Evolutionary conservation across 805 yeast species (phyloP), one percentile per base, ranked within the genome.

Genomic region (Tetrapisispora iriomotensis): DNA sequence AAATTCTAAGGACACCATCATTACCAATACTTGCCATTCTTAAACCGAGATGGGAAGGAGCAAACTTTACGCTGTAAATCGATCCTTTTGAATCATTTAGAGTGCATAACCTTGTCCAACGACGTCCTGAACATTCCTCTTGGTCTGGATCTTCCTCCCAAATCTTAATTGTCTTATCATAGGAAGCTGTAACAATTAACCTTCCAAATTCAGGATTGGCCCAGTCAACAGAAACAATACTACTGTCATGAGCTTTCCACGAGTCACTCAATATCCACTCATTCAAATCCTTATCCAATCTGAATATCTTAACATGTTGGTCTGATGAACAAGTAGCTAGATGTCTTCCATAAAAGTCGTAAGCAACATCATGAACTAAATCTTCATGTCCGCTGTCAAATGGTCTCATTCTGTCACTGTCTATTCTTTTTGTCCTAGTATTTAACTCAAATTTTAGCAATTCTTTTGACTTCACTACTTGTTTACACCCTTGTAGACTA

Each of bases 321-420:
- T 92, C 98, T 0, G 94, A 84, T 4, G 96, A 85, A 43, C 94
- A 88, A 0, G 96, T 90, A 2, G 97, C 98, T 41, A 92, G 68
- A 45, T 87, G 84, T 39, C 79, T 76, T 1, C 98, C 97, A 56
- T 90, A 90, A 62, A 82, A 90, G 61, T 92, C 95, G 61, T 88
- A 92, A 17, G 85, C 79, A 19, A 88, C 77, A 53, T 88, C 96
- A 49, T 88, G 94, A 33, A 90, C 77, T 40, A 90, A 70, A 59
- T 92, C 98, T 52, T 86, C 95, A 59, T 92, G 97, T 26, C 94
- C 94, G 0, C 96, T 82, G 13, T 79, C 70, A 50, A 90, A 81
- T 3, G 95, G 86, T 51, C 77, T 78, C 71, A 73, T 70, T 21
- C 14, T 25, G 6, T 26, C n/a, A n/a, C n/a, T n/a, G n/a, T n/a